Evolutionary conservation across 495 filamentous ascomycete species (phyloP).

Genomic region (Penicillium coffeae): DNA sequence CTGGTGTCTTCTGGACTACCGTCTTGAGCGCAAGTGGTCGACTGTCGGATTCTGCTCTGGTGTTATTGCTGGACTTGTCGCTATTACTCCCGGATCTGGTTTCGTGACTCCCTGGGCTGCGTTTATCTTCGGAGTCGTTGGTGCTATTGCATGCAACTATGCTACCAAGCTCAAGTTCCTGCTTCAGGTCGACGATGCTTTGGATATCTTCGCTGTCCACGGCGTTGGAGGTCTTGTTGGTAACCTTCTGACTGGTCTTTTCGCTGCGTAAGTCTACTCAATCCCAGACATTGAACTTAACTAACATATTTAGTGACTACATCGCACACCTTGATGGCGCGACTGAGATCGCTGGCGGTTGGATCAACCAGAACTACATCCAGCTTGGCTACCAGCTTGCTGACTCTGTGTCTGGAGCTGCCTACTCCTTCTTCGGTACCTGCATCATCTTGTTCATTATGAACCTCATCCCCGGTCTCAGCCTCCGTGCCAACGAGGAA

Average conservation of each 20-base stretch:
- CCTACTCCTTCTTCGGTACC: constrained; percentile 83
- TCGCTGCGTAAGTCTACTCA: constrained; percentile 69
- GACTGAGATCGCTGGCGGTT: constrained; percentile 72
- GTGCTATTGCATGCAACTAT: constrained; percentile 85
- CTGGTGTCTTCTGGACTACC: constrained; percentile 93
- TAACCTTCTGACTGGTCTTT: constrained; percentile 85
- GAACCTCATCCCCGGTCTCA: constrained; percentile 80
- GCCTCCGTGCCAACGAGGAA: constrained; percentile 75
- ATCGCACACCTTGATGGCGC: constrained; percentile 84
- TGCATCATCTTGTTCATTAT: constrained; percentile 83
- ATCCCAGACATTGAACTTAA: background rate
- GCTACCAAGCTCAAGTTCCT: constrained; percentile 95
- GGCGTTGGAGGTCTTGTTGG: constrained; percentile 83
- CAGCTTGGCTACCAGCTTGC: constrained; percentile 87
- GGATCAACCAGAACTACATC: constrained; percentile 86
- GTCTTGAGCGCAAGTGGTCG: constrained; percentile 92
- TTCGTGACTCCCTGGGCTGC: constrained; percentile 91
- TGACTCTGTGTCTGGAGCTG: constrained; percentile 76
- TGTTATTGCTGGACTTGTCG: constrained; percentile 85
- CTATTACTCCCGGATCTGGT: constrained; percentile 89
- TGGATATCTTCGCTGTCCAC: constrained; percentile 95
- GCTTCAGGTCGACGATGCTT: constrained; percentile 78
- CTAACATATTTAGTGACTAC: constrained; percentile 56
- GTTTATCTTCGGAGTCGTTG: constrained; percentile 83
- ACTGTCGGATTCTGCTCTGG: constrained; percentile 96